These are phyloP conservation scores for Ophioceras dolichostomum DNA, from an alignment of 2,329 filamentous ascomycete genomes.

Conservation along the genomic window DNA sequence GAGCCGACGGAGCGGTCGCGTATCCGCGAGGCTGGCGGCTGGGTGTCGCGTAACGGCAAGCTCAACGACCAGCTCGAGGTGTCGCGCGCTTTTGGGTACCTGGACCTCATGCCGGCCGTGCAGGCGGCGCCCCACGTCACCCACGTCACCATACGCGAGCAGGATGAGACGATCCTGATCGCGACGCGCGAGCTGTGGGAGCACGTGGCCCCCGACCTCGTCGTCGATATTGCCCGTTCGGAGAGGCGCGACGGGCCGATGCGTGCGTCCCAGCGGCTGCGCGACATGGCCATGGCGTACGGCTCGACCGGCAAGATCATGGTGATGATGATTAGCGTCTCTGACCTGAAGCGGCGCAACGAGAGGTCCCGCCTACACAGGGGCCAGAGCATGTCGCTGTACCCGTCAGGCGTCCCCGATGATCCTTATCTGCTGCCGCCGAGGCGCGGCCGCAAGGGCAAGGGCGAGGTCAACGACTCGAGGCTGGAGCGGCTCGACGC, in stretches of 20 bases:
- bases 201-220: slow-evolving; percentile 76
- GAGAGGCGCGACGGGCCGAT: slow-evolving; percentile 84
- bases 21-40: slow-evolving; percentile 89
- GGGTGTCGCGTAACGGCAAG: slow-evolving; percentile 87
- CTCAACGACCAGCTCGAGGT: slow-evolving; percentile 87
- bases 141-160: slow-evolving; percentile 67
- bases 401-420: slow-evolving; percentile 61
- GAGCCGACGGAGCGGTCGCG: slow-evolving; percentile 73
- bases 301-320: slow-evolving; percentile 91
- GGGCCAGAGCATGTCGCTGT: slow-evolving; percentile 76
- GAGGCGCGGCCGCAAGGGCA: slow-evolving; percentile 52
- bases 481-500: slow-evolving; percentile 76
- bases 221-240: slow-evolving; percentile 80
- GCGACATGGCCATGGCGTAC: slow-evolving; percentile 91
- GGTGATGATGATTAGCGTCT: slow-evolving; percentile 96
- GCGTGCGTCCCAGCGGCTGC: slow-evolving; percentile 86
- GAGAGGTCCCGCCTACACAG: slow-evolving; percentile 63
- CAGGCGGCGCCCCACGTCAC: slow-evolving; percentile 81
- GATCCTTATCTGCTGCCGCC: slow-evolving; percentile 52
- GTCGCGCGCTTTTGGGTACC: slow-evolving; percentile 89
- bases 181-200: slow-evolving; percentile 94
- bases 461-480: slow-evolving; percentile 64
- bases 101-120: slow-evolving; percentile 81
- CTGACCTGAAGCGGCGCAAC: slow-evolving; percentile 72
- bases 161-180: slow-evolving; percentile 86